Base-by-base conservation (phyloP, 345 rosid species). In the Pistacia integerrima region DNA sequence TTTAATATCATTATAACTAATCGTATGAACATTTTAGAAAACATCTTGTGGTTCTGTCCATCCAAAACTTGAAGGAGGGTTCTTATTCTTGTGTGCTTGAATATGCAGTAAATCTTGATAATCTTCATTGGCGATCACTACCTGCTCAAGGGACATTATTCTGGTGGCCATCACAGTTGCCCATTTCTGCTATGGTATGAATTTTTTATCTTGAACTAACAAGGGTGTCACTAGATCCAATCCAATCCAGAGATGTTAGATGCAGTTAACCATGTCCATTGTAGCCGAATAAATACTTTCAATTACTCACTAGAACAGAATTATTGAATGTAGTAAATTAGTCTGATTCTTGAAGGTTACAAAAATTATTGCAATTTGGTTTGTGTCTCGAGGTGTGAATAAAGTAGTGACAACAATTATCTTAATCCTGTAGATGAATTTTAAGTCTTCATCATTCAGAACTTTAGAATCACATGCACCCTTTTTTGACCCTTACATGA, bases 311-410 rank as follows among this genome's bases (percentile, higher is more conserved):
- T 41, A 8, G 46, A 41, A 41, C 46, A 41, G 1, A 8, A 41
- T 41, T 41, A 41, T 41, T 41, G 46, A 41, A 41, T 6, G 46
- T 7, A 41, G 46, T 6, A 8, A 41, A 6, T 41, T 6, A 41
- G 9, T 41, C 1, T 41, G 46, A 41, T 41, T 41, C 46, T 16
- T 14, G 6, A 54, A 54, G 57, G 18, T 54, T 54, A 54, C 16
- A 54, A 54, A 51, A 51, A 54, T 13, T 4, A 72, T 41, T 46
- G 25, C 56, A 60, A 7, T 59, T 46, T 49, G 14, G 76, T 30
- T 61, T 30, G 76, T 61, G 68, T 33, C 67, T 73, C 44, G 68
- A 61, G 76, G 68, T 46, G 38, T 54, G 44, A 48, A 60, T 35
- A 70, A 70, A 54, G 48, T 11, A 16, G 61, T 54, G 22, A 11